Evolutionary conservation across 1,284 basidiomycete species (phyloP).

Genomic region (Leucoagaricus sp.): DNA sequence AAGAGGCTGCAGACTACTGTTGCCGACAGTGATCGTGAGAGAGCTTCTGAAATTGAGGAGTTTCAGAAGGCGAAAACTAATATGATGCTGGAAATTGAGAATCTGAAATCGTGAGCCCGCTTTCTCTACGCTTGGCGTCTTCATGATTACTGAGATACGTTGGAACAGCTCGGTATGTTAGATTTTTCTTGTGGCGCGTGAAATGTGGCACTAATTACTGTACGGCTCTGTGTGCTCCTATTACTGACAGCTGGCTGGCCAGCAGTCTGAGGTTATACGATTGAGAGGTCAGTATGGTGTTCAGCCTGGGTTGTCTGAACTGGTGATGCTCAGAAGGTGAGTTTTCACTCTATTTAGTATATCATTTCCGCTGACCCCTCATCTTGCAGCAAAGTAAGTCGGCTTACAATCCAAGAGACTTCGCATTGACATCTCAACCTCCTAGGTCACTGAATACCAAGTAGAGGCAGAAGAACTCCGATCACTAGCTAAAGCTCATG

Average conservation of each 20-base stretch:
- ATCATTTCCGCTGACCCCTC: not conserved
- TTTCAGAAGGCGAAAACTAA: slow-evolving; percentile 26
- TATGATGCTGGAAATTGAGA: slow-evolving; percentile 22
- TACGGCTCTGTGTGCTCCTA: not conserved
- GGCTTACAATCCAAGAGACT: not conserved
- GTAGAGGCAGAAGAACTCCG: not conserved
- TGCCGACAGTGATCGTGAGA: slow-evolving; percentile 15
- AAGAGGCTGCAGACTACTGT: slow-evolving; percentile 19
- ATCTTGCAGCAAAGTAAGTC: slow-evolving; percentile 5
- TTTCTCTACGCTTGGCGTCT: not conserved
- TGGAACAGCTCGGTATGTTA: not conserved
- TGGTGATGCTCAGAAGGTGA: not conserved
- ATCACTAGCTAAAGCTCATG: not conserved
- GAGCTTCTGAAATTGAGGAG: slow-evolving; percentile 20
- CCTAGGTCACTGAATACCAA: slow-evolving; percentile 8
- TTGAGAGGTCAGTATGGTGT: not conserved
- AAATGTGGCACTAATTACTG: not conserved
- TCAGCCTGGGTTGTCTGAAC: not conserved
- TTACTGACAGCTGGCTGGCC: not conserved
- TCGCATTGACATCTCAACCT: not conserved
- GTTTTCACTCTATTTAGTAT: not conserved
- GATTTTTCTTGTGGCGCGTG: not conserved
- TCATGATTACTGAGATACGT: not conserved
- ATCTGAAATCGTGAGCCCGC: slow-evolving; percentile 28
- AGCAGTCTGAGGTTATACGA: slow-evolving; percentile 6